Conservation (phyloP, 257 asterid genomes). For the Linderniella brevidens region DNA sequence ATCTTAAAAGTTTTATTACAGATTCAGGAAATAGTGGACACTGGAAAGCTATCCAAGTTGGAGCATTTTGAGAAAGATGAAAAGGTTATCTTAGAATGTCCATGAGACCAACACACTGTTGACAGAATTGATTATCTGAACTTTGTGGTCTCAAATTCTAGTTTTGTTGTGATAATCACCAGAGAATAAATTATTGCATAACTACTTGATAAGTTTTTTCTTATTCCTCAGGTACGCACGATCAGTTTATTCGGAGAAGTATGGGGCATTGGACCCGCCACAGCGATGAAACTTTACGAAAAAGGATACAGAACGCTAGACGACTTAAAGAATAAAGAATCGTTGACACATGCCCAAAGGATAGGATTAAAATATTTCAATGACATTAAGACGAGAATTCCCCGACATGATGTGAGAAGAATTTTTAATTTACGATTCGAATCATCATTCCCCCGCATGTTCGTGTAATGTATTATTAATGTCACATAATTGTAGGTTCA, state of each 20-base stretch:
- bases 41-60: slow-evolving; percentile 86
- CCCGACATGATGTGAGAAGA: slow-evolving; percentile 60
- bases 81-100: slow-evolving; percentile 58
- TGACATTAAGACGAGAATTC: slow-evolving; percentile 79
- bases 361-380: slow-evolving; percentile 69
- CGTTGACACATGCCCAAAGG: slow-evolving; percentile 63
- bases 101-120: slow-evolving; percentile 5
- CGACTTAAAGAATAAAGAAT: slow-evolving; percentile 57
- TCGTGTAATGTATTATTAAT: slow-evolving; percentile 2
- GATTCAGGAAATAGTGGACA: slow-evolving; percentile 92
- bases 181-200: too few species aligned
- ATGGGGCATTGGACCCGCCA: slow-evolving; percentile 93
- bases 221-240: slow-evolving; percentile 43
- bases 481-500: slow-evolving; percentile 36
- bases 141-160: too few species aligned
- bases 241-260: slow-evolving; percentile 90
- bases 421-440: background rate
- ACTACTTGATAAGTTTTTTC: background rate
- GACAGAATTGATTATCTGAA: too few species aligned
- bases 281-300: slow-evolving; percentile 77
- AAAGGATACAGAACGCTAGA: slow-evolving; percentile 78
- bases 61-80: slow-evolving; percentile 89
- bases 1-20: slow-evolving; percentile 19
- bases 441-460: background rate
- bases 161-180: too few species aligned